These are phyloP conservation scores for Talaromyces sp. DNA, from an alignment of 2,329 filamentous ascomycete genomes.

Conservation along the genomic window DNA sequence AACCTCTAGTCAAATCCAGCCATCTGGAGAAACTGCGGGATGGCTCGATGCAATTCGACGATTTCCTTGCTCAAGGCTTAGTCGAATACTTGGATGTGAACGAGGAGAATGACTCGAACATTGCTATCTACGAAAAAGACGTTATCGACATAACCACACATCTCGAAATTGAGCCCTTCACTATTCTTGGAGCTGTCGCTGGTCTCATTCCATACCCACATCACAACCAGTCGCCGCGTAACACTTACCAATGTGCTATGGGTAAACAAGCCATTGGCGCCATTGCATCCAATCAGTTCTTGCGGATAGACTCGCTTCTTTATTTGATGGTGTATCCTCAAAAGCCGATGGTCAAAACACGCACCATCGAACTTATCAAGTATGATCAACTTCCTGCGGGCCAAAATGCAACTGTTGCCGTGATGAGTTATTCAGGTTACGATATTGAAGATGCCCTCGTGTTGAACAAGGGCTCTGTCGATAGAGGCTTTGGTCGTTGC, in stretches of 20 bases:
- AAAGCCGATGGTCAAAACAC: conserved; percentile 93
- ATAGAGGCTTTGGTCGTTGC: conserved; percentile 91
- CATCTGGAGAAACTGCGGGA: conserved; percentile 79
- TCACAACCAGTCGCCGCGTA: conserved; percentile 97
- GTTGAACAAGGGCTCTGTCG: conserved; percentile 91
- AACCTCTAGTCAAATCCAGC: conserved; percentile 72
- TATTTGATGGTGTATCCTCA: conserved; percentile 98
- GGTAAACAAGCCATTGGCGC: conserved; percentile 99
- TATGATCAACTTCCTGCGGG: conserved; percentile 97
- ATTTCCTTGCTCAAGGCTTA: conserved; percentile 83
- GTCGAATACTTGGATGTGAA: conserved; percentile 98
- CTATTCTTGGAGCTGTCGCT: conserved; percentile 89
- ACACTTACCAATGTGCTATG: conserved; percentile 99
- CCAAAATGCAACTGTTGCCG: conserved; percentile 94
- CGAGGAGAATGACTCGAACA: conserved; percentile 94
- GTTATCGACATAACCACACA: conserved; percentile 84
- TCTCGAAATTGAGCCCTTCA: conserved; percentile 97
- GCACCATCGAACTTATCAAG: conserved; percentile 93
- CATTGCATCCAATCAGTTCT: conserved; percentile 97
- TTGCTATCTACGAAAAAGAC: conserved; percentile 82
- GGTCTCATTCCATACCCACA: conserved; percentile 97
- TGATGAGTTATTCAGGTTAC: conserved; percentile 99
- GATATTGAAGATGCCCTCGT: conserved; percentile 99
- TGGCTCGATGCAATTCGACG: conserved; percentile 85
- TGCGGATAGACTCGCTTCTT: conserved; percentile 90